phyloP scores from a whole-genome alignment of 768 basidiomycete species.

The Brasilioporus rufonigricans region DNA sequence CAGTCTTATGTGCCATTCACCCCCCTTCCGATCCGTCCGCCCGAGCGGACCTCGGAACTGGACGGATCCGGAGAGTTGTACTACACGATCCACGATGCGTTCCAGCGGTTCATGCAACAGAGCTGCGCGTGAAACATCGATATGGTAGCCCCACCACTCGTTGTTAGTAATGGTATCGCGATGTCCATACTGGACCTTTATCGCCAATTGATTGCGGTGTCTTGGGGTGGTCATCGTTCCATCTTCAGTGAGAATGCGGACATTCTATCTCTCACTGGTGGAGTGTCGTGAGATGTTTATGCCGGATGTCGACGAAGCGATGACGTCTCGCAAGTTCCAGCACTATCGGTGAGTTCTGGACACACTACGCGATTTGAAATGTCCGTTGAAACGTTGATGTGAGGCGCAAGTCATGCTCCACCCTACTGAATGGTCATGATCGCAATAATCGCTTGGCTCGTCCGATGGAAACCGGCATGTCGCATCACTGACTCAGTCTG shows the following conservation, averaged over 20 bases:
- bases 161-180: neutral
- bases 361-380: neutral
- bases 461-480: no score
- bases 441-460: no score
- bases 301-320: neutral
- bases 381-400: neutral
- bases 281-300: neutral
- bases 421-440: no score
- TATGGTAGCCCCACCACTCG: neutral
- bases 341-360: neutral
- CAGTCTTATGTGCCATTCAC: neutral
- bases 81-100: neutral
- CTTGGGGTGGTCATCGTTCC: neutral
- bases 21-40: neutral
- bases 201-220: neutral
- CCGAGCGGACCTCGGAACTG: constrained; percentile 11
- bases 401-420: neutral
- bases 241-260: neutral
- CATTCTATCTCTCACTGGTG: neutral
- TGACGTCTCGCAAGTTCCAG: constrained; percentile 5
- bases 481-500: neutral
- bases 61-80: constrained; percentile 6
- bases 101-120: neutral
- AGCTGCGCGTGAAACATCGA: neutral
- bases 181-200: neutral